Evolutionary conservation across 306 rosid genomes (phyloP).

Genomic region (Trichosanthes cucumerina): DNA sequence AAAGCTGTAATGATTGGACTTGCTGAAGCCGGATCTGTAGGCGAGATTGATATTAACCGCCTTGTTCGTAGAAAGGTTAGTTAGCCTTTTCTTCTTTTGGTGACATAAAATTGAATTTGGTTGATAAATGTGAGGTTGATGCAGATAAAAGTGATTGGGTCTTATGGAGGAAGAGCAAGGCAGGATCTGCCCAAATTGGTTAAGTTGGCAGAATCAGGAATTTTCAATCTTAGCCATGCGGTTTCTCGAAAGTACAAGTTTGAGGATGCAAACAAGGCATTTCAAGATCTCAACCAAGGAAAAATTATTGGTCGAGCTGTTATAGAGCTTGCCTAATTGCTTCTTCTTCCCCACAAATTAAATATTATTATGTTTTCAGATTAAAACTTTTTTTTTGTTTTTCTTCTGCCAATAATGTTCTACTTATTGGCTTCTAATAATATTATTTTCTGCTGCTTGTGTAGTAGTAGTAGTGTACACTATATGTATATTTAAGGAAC

Average conservation of each 20-base stretch:
- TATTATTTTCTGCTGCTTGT: no score
- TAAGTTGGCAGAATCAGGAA: conserved; percentile 74
- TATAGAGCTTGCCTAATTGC: conserved; percentile 44
- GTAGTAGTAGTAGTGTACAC: no score
- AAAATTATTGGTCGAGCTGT: conserved; percentile 71
- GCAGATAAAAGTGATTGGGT: conserved; percentile 82
- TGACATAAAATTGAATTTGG: no score
- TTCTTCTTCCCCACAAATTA: not conserved
- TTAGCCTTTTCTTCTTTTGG: conserved; percentile 4
- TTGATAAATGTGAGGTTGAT: not conserved
- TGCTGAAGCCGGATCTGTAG: conserved; percentile 59
- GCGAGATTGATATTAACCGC: conserved; percentile 82
- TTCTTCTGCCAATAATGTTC: no score
- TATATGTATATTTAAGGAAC: no score
- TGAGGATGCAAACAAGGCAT: conserved; percentile 67
- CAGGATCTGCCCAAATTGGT: conserved; percentile 93
- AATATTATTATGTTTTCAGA: no score
- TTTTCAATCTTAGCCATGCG: conserved; percentile 57
- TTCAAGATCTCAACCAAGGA: conserved; percentile 72
- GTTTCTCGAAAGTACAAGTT: conserved; percentile 76
- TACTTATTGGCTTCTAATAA: no score
- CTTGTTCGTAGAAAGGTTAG: conserved; percentile 95
- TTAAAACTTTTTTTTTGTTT: no score
- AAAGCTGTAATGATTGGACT: conserved; percentile 96
- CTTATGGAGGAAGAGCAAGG: conserved; percentile 95